phyloP scores from a whole-genome alignment of 176 grass and related monocot genomes.

The Echinochloa phyllopogon region DNA sequence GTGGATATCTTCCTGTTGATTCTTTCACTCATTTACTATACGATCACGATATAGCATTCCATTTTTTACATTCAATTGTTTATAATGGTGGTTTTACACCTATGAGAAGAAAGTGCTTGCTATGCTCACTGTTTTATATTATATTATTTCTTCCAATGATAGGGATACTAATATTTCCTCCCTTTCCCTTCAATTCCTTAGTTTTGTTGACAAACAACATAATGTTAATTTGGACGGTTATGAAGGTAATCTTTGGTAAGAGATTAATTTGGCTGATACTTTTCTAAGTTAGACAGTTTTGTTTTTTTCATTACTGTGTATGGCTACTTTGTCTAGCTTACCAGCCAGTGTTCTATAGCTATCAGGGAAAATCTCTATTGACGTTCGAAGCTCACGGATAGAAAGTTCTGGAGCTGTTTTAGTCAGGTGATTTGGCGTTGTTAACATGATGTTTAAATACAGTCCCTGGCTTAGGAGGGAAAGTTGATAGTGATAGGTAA shows the following conservation, averaged over 20 bases:
- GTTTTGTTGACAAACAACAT: neutral
- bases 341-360: neutral
- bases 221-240: neutral
- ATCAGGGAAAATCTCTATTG: neutral
- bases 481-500: neutral
- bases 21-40: constrained; percentile 41
- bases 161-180: neutral
- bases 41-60: constrained; percentile 26
- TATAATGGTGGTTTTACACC: constrained; percentile 14
- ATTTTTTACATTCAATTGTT: constrained; percentile 16
- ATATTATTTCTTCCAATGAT: neutral
- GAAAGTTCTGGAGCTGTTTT: neutral
- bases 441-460: neutral
- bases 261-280: too few species aligned
- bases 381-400: neutral
- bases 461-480: neutral
- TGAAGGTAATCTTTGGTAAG: neutral
- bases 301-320: neutral
- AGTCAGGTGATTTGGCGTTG: neutral
- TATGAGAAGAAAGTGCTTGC: constrained; percentile 12
- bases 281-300: constrained; percentile 18
- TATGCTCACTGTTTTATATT: constrained; percentile 26
- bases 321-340: constrained; percentile 7
- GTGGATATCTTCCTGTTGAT: constrained; percentile 56
- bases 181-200: neutral